Conservation (phyloP, 257 asterid genomes). For the Solanum stenotomum region DNA sequence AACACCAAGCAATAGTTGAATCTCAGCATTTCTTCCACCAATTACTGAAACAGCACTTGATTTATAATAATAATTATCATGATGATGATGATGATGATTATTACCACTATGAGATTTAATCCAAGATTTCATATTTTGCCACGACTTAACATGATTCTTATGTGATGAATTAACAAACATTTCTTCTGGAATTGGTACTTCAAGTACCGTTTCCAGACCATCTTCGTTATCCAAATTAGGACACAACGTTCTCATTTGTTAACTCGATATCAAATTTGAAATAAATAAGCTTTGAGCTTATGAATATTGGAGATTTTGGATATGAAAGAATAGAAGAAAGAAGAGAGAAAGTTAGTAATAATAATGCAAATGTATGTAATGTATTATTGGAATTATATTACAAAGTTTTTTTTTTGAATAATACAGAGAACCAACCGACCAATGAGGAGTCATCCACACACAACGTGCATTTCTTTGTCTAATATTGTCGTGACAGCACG, state of each 20-base stretch:
- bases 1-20: slow-evolving; percentile 62
- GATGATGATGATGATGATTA: background rate
- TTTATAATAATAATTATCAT: background rate
- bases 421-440: slow-evolving; percentile 1
- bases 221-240: slow-evolving; percentile 53
- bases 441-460: background rate
- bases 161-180: slow-evolving; percentile 20
- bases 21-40: slow-evolving; percentile 43
- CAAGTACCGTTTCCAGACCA: slow-evolving; percentile 63
- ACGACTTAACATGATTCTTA: background rate
- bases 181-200: slow-evolving; percentile 69
- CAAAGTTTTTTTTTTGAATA: background rate
- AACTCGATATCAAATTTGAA: background rate
- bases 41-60: slow-evolving; percentile 9
- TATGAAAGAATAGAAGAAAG: background rate
- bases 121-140: slow-evolving; percentile 35
- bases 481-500: slow-evolving; percentile 7
- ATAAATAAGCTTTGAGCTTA: background rate
- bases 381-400: background rate
- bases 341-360: background rate
- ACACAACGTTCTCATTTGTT: slow-evolving; percentile 46
- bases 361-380: background rate
- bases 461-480: slow-evolving; percentile 4
- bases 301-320: background rate
- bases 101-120: slow-evolving; percentile 6